Percentiles rank a stretch among this genome's conserved stretches.
Evolutionary conservation across 2,329 filamentous ascomycete genomes (phyloP).

Genomic region (Beauveria medogensis): DNA sequence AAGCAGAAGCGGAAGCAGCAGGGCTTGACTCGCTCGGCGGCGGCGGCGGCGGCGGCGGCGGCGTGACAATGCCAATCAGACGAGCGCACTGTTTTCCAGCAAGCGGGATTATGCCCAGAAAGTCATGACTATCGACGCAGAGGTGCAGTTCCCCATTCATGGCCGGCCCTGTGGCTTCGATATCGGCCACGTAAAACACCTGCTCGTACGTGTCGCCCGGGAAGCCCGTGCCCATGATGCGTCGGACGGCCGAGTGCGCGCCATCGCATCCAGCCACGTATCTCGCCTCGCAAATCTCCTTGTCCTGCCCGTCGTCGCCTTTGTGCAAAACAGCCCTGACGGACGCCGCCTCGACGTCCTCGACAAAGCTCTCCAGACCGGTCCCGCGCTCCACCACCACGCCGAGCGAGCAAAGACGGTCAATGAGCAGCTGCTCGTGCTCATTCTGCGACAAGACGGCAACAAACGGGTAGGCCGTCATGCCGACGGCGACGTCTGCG

Average conservation of each 20-base stretch:
- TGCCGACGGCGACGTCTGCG: background rate
- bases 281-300: background rate
- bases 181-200: constrained; percentile 9
- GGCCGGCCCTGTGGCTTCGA: constrained; percentile 6
- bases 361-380: background rate
- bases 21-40: no score
- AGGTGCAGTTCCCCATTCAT: constrained; percentile 8
- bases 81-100: background rate
- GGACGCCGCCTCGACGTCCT: background rate
- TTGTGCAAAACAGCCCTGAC: background rate
- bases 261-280: constrained; percentile 11
- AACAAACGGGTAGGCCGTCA: background rate
- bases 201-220: constrained; percentile 9
- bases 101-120: constrained; percentile 5
- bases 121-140: constrained; percentile 6
- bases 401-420: background rate
- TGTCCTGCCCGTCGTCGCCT: background rate
- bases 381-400: constrained; percentile 1
- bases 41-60: no score
- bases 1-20: no score
- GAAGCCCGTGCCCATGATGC: background rate
- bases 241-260: constrained; percentile 4
- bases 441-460: constrained; percentile 2
- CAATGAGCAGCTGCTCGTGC: constrained; percentile 1
- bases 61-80: constrained; percentile 2